A percentile compares a stretch with the other conserved stretches of the same genome.
Conservation (phyloP, 1,139 yeast species). For the Nakaseomyces sp. region DNA sequence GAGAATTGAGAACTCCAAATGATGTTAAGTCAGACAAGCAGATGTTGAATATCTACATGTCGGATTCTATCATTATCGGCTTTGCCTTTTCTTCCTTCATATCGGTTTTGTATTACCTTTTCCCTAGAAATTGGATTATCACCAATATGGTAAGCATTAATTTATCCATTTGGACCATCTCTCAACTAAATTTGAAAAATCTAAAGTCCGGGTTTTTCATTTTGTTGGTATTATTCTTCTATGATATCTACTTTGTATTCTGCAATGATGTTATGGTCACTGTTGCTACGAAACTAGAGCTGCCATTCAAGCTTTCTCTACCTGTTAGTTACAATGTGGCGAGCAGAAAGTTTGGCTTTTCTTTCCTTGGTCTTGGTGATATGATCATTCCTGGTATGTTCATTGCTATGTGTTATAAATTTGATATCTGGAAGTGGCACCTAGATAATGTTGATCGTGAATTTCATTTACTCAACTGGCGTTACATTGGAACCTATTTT, state of each 20-base stretch:
- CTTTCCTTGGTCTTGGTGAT: conserved; percentile 38
- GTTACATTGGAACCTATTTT: conserved; percentile 19
- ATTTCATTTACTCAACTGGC: conserved; percentile 20
- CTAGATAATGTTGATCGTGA: conserved; percentile 16
- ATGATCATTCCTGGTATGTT: conserved; percentile 34
- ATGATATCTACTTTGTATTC: conserved; percentile 62
- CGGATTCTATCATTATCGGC: conserved; percentile 12
- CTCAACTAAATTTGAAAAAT: conserved; percentile 30
- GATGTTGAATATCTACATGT: conserved; percentile 33
- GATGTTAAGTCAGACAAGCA: conserved; percentile 41
- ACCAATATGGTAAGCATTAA: conserved; percentile 17
- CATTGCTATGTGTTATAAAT: conserved; percentile 22
- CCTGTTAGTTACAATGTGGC: conserved; percentile 14
- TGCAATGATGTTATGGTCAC: conserved; percentile 53
- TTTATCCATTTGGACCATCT: conserved; percentile 19
- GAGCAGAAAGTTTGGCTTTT: conserved; percentile 23
- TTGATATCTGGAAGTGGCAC: conserved; percentile 26
- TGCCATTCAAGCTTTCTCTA: conserved; percentile 35
- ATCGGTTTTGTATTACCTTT: conserved; percentile 7
- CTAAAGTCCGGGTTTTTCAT: conserved; percentile 41
- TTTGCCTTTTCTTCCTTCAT: conserved; percentile 9
- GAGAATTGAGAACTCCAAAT: conserved; percentile 36
- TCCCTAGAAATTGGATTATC: conserved; percentile 18
- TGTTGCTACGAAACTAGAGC: conserved; percentile 49
- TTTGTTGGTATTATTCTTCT: conserved; percentile 44